Conservation (phyloP, 2,329 filamentous ascomycete species). For the Pseudocercospora crystallina region DNA sequence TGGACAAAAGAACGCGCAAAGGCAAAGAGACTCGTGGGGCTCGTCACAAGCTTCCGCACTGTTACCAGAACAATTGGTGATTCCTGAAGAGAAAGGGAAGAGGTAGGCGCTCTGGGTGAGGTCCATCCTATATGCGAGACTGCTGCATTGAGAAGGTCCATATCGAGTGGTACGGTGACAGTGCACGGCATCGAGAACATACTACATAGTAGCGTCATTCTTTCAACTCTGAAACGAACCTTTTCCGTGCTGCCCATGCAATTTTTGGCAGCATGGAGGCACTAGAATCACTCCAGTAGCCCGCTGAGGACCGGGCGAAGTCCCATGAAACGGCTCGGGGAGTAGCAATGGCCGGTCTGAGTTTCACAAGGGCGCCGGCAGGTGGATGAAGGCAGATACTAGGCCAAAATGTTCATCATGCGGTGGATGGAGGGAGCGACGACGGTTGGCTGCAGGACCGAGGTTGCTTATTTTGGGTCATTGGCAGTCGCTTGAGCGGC, state of each 20-base stretch:
- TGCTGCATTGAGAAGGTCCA: constrained; percentile 13
- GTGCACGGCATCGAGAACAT: constrained; percentile 9
- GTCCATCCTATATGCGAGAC: constrained; percentile 29
- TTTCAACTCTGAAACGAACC: constrained; percentile 28
- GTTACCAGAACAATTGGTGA: constrained; percentile 27
- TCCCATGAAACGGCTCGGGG: constrained; percentile 18
- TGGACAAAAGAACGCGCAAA: constrained; percentile 37
- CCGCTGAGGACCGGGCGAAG: constrained; percentile 12
- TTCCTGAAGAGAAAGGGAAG: constrained; percentile 21
- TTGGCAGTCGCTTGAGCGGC: constrained; percentile 26
- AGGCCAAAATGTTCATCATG: constrained; percentile 12
- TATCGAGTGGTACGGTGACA: constrained; percentile 22
- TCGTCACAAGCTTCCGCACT: constrained; percentile 32
- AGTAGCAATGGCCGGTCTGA: constrained; percentile 7
- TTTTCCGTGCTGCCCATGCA: constrained; percentile 21
- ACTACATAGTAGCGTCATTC: constrained; percentile 21
- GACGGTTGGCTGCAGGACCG: constrained; percentile 19
- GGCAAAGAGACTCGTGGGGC: constrained; percentile 41
- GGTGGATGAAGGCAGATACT: constrained; percentile 12
- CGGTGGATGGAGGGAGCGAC: constrained; percentile 6
- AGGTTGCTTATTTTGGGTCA: constrained; percentile 22
- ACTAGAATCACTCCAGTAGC: constrained; percentile 8
- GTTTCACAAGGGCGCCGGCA: constrained; percentile 16
- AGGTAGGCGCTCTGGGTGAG: constrained; percentile 16
- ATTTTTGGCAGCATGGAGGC: constrained; percentile 12